These are phyloP conservation scores for Diddensiella transvaalensis DNA, from an alignment of 805 yeast species.

Conservation along the genomic window DNA sequence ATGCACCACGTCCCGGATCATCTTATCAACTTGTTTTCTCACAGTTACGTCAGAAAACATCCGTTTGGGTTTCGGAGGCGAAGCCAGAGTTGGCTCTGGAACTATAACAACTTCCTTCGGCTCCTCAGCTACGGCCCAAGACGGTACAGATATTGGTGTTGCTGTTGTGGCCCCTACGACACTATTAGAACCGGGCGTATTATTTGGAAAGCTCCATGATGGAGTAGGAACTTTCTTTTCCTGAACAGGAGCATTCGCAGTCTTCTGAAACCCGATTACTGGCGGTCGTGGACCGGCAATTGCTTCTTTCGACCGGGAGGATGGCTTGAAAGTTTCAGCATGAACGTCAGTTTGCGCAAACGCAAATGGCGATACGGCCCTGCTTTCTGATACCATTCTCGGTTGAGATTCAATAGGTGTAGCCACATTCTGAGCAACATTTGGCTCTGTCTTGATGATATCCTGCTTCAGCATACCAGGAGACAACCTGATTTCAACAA, in stretches of 20 bases:
- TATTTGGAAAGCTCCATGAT: background rate
- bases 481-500: conserved; percentile 35
- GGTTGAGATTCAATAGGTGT: background rate
- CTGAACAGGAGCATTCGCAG: background rate
- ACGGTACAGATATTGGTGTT: background rate
- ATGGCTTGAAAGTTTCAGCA: too few species aligned
- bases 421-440: too few species aligned
- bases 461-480: background rate
- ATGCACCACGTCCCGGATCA: conserved; percentile 13
- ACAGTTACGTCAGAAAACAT: conserved; percentile 14
- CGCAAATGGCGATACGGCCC: background rate
- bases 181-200: too few species aligned
- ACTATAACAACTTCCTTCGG: background rate
- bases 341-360: too few species aligned
- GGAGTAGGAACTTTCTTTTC: background rate
- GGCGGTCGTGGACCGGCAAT: background rate
- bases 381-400: background rate
- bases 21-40: conserved; percentile 13
- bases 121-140: background rate
- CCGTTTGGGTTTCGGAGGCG: conserved; percentile 4
- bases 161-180: background rate
- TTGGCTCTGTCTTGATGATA: background rate
- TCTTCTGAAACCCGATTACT: background rate
- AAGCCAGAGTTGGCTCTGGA: conserved; percentile 1
- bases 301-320: background rate